Evolutionary conservation across 1,284 basidiomycete genomes (phyloP).

Genomic region (Cryptococcus neoformans): DNA sequence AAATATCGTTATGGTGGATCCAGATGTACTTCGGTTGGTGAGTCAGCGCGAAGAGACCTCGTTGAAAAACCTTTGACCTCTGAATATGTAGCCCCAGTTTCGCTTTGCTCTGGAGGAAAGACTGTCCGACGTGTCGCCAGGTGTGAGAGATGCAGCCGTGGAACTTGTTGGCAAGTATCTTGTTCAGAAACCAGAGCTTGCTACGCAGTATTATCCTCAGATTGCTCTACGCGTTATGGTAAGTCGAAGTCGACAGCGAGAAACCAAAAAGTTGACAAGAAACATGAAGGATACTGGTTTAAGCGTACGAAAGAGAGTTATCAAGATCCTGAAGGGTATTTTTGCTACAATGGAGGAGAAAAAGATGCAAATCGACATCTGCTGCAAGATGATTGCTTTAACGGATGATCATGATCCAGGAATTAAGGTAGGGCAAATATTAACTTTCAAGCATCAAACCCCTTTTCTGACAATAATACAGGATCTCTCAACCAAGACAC

Average conservation of each 20-base stretch:
- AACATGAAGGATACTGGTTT: constrained; percentile 76
- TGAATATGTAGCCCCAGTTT: constrained; percentile 59
- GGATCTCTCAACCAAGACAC: constrained; percentile 80
- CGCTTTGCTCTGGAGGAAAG: constrained; percentile 81
- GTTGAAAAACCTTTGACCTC: neutral
- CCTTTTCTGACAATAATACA: constrained; percentile 26
- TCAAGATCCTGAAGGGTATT: constrained; percentile 84
- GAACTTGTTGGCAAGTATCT: constrained; percentile 95
- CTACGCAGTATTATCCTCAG: constrained; percentile 76
- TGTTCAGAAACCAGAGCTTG: constrained; percentile 77
- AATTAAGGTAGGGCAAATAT: constrained; percentile 58
- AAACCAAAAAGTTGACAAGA: neutral
- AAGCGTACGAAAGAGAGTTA: constrained; percentile 87
- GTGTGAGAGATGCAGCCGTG: constrained; percentile 92
- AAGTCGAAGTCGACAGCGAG: constrained; percentile 31
- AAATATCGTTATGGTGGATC: constrained; percentile 78
- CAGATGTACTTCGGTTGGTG: constrained; percentile 72
- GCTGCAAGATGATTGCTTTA: constrained; percentile 68
- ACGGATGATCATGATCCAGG: constrained; percentile 89
- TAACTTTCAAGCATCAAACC: neutral
- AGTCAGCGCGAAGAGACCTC: constrained; percentile 28
- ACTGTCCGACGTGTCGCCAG: constrained; percentile 82
- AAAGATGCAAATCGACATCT: constrained; percentile 70
- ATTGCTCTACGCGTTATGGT: constrained; percentile 85
- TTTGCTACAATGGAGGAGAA: constrained; percentile 63